Percentiles rank a stretch among this genome's conserved stretches.
phyloP scores from a whole-genome alignment of 2,329 filamentous ascomycete species.

The Talaromyces sp. region DNA sequence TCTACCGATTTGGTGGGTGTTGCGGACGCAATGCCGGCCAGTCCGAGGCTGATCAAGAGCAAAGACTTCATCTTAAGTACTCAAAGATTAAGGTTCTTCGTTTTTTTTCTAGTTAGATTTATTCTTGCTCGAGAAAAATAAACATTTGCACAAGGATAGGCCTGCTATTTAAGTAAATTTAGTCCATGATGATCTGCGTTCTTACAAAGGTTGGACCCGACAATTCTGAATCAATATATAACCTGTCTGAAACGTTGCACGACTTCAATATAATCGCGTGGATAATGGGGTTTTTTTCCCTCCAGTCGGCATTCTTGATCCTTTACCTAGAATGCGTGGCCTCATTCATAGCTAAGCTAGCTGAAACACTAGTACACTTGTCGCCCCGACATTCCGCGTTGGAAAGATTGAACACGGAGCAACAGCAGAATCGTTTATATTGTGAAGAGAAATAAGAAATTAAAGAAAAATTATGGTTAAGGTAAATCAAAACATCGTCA shows the following conservation, averaged over 20 bases:
- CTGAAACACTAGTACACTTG: not conserved
- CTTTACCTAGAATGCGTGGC: not conserved
- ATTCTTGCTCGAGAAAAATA: not conserved
- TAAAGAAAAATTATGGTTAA: not conserved
- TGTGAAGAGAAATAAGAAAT: not conserved
- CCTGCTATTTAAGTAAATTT: not conserved
- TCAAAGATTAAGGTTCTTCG: not conserved
- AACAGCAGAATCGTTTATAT: not conserved
- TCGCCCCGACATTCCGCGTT: not conserved
- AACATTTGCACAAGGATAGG: not conserved
- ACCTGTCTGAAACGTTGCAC: not conserved
- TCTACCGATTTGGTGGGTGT: slow-evolving; percentile 16
- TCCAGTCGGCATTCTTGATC: not conserved
- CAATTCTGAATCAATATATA: not conserved
- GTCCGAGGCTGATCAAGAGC: not conserved
- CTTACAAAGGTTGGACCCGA: not conserved
- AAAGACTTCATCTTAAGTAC: not conserved
- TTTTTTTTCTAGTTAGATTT: not conserved
- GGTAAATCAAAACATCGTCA: no score
- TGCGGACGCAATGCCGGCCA: slow-evolving; percentile 10
- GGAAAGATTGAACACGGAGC: not conserved
- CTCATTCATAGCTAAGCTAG: not conserved
- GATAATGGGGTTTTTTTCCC: not conserved
- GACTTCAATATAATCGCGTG: not conserved
- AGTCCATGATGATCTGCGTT: not conserved